phyloP scores from a whole-genome alignment of 2,329 filamentous ascomycete genomes.

The Chalara sp. region DNA sequence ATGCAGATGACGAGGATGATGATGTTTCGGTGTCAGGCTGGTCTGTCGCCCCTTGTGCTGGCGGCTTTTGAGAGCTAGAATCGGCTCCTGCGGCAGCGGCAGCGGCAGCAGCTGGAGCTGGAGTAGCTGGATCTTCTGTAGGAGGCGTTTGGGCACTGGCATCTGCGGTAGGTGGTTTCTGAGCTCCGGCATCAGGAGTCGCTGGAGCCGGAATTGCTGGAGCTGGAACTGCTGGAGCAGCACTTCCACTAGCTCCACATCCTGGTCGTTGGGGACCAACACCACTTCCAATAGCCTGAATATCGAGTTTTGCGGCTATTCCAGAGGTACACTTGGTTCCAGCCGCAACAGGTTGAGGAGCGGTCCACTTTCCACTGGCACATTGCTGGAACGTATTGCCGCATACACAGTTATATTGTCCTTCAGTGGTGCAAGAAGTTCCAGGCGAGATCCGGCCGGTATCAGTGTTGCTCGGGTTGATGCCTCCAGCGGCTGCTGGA shows the following conservation, averaged over 20 bases:
- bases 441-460: neutral
- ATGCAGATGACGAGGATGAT: neutral
- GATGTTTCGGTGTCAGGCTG: too few relatives aligned
- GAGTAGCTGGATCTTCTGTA: too few relatives aligned
- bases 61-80: neutral
- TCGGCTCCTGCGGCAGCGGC: too few relatives aligned
- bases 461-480: neutral
- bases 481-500: neutral
- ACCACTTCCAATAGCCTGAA: constrained; percentile 16
- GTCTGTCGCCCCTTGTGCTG: neutral
- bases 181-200: neutral
- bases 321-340: constrained; percentile 41
- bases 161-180: too few relatives aligned
- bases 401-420: constrained; percentile 46
- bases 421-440: constrained; percentile 39
- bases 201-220: neutral
- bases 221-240: neutral
- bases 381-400: constrained; percentile 48
- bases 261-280: neutral
- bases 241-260: neutral
- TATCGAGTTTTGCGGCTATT: constrained; percentile 32
- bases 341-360: constrained; percentile 32
- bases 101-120: too few relatives aligned
- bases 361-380: constrained; percentile 44
- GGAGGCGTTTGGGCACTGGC: too few relatives aligned